Conservation (phyloP, 2,329 filamentous ascomycete genomes). For the Paecilomyces sp. region DNA sequence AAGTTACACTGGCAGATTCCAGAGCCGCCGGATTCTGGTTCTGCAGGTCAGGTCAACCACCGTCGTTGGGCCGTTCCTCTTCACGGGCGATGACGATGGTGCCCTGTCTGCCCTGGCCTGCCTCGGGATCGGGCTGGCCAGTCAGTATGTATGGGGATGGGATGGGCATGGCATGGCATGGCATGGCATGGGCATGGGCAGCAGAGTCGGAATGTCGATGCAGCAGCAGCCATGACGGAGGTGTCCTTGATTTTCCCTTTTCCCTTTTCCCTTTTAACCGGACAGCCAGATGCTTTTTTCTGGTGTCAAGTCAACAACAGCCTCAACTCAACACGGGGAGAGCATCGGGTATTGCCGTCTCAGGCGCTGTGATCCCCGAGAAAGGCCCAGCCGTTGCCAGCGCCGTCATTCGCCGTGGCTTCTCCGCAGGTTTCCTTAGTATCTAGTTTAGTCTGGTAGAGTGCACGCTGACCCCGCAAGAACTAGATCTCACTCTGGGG, state of each 20-base stretch:
- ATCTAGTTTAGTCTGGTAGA: too few species aligned
- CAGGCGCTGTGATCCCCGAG: background rate
- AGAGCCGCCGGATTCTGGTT: background rate
- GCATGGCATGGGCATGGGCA: too few species aligned
- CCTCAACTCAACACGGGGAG: too few species aligned
- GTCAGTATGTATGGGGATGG: too few species aligned
- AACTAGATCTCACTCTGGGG: too few species aligned
- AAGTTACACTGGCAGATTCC: background rate
- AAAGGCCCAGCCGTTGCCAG: background rate
- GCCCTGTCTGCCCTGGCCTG: background rate
- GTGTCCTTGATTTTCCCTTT: too few species aligned
- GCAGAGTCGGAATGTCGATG: background rate
- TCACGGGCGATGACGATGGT: background rate
- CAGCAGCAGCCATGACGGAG: too few species aligned
- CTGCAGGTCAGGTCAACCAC: too few species aligned
- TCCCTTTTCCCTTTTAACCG: background rate
- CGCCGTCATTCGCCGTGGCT: background rate
- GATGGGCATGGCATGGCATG: too few species aligned
- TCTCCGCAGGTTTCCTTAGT: background rate
- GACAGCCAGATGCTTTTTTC: too few species aligned
- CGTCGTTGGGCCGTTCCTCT: too few species aligned
- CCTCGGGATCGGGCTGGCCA: background rate
- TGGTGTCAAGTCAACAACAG: too few species aligned
- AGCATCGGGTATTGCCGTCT: background rate
- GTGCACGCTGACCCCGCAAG: background rate